Evolutionary conservation across 768 basidiomycete species (phyloP), one percentile per base, ranked within the genome.

Genomic region (Antrodiella citrinella): DNA sequence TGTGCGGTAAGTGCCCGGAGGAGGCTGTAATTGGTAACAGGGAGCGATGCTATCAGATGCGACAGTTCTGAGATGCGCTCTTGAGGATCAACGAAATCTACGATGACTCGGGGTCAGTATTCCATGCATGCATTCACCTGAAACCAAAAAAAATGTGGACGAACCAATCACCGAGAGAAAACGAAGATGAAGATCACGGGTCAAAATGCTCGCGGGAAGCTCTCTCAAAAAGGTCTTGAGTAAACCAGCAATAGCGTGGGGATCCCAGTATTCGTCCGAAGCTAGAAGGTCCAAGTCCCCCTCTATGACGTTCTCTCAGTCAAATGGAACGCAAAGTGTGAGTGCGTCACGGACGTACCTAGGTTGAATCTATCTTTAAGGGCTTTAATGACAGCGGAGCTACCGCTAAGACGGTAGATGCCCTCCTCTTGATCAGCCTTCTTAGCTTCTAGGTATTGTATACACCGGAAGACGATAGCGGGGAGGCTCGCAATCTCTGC

Each of bases 391-490:
- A 95, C 92, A 26, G 92, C 88, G 55, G 91, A 90, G 65, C 91
- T 93, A 20, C 94, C 94, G 62, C 88, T 93, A 52, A 99, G 70
- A 52, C 96, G 83, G 69, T 97, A 99, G 52, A 99, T 95, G 26
- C 96, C 96, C 67, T 99, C 96, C 62, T 99, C 96, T 57, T 89
- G 82, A 54, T 97, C 91, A 19, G 96, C 95, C 64, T 89, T 79
- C 72, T 94, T 94, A 18, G 81, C 79, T 70, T 98, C 91, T 49
- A 99, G 72, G 68, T 95, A 99, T 62, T 96, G 85, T 57, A 99
- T 94, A 57, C 86, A 88, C 48, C 96, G 82, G 73, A 94, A 99
- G 26, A 96, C 85, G 58, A 97, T 86, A 4, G 95, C 91, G 2
- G 96, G 96, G 19, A 99, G 73, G 58, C 86, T 84, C 47, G 86